A percentile compares a stretch with the other conserved stretches of the same genome.
Evolutionary conservation across 257 asterid genomes (phyloP).

Genomic region (Solanum sitiens): DNA sequence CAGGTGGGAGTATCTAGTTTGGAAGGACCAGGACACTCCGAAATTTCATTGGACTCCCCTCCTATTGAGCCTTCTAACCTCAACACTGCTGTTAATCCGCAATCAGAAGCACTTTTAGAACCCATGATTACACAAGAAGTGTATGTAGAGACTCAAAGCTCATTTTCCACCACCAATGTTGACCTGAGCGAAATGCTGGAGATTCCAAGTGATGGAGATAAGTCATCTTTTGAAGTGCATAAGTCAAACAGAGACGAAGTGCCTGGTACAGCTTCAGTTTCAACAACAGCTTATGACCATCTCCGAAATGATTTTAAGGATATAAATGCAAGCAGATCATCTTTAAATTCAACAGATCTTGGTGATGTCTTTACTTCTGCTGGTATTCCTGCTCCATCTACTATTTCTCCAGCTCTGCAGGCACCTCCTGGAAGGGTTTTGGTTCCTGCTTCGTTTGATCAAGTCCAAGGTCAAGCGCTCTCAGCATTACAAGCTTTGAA

Average conservation of each 20-base stretch:
- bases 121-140: constrained; percentile 26
- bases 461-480: constrained; percentile 76
- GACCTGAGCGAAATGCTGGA: constrained; percentile 7
- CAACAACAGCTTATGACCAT: constrained; percentile 33
- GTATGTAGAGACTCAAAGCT: constrained; percentile 20
- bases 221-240: constrained; percentile 18
- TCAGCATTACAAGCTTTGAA: constrained; percentile 85
- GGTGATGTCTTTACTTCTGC: constrained; percentile 54
- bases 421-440: constrained; percentile 77
- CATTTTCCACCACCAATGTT: constrained; percentile 22
- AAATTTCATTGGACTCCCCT: constrained; percentile 22
- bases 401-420: constrained; percentile 67
- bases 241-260: constrained; percentile 16
- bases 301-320: constrained; percentile 26
- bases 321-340: constrained; percentile 24
- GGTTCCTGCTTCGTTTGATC: constrained; percentile 93
- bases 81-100: constrained; percentile 13
- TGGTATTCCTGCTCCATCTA: constrained; percentile 94
- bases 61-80: constrained; percentile 21
- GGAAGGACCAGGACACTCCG: constrained; percentile 18
- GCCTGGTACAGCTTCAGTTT: constrained; percentile 17
- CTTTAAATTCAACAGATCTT: constrained; percentile 32
- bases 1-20: constrained; percentile 22
- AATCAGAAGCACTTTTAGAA: constrained; percentile 25
- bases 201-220: constrained; percentile 26